Percentiles rank a stretch among this genome's conserved stretches.
Conservation (phyloP, 495 filamentous ascomycete species). For the Penicillium longicatenatum region DNA sequence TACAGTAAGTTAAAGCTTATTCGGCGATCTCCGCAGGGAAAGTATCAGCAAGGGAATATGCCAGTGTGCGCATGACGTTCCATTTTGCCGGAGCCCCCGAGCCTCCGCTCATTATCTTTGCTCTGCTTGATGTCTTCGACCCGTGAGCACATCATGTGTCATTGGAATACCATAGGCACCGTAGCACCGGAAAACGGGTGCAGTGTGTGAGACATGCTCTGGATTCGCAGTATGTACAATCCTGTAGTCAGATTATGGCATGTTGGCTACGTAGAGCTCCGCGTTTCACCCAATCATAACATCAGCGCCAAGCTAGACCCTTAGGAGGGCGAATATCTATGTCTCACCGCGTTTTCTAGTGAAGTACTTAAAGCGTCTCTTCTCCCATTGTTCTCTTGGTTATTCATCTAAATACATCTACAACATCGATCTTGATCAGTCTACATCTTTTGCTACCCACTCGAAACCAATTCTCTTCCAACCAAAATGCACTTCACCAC, state of each 20-base stretch:
- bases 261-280: background rate
- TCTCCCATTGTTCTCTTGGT: background rate
- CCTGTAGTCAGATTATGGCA: background rate
- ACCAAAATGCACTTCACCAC: constrained; percentile 16
- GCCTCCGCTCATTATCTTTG: background rate
- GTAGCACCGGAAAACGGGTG: background rate
- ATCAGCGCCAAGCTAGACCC: background rate
- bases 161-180: background rate
- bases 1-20: background rate
- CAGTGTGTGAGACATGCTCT: constrained; percentile 3
- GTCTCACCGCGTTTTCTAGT: background rate
- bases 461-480: background rate
- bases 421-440: background rate
- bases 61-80: background rate
- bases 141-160: background rate
- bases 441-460: background rate
- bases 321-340: background rate
- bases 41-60: too few species aligned
- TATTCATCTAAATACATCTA: background rate
- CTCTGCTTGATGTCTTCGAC: background rate
- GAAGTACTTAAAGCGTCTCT: background rate
- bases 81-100: background rate
- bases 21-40: background rate
- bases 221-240: background rate
- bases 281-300: background rate